Evolutionary conservation across 139 green algal species (phyloP), one percentile per base, ranked within the genome.

Genomic region (Desmodesmus armatus): DNA sequence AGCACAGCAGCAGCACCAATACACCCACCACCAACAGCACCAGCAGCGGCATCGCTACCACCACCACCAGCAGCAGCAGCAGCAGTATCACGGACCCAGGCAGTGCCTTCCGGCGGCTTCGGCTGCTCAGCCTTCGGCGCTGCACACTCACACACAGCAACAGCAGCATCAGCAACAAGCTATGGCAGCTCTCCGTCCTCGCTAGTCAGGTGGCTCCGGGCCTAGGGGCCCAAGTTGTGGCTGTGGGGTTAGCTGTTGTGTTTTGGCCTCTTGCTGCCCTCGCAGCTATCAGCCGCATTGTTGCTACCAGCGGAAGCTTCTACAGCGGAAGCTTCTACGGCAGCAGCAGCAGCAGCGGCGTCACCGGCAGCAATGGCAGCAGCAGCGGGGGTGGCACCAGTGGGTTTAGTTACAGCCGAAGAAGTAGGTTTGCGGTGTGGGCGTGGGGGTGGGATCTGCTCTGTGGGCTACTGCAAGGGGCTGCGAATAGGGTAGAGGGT

Each of bases 381-480:
- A 31, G 35, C 53, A 71, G 11, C 37, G 41, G 55, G 7, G 76
- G 76, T n/a, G 69, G 69, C 69, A 29, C 21, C 37, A 29, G 73
- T 27, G 25, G 31, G 4, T 44, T 40, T 49, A 31, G 35, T 35
- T 58, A 5, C 37, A 58, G 55, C 2, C 55, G 76, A 27, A 35
- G 76, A 0, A 55, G 76, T 3, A 27, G 41, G 25, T 82, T 72
- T 71, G 55, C 76, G 5, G 76, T 53, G 13, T 82, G 76, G 76
- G 55, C 55, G 4, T 82, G 76, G 76, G 71, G 58, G 9, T 82
- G 76, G 76, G 76, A 82, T 29, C 21, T 33, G 55, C 29, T 82
- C 25, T 82, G 76, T 55, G 76, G 21, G 0, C 17, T 82, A 15
- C 62, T 82, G 2, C 55, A 72, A 29, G 76, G 25, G 2, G 37